Conservation (phyloP, 768 basidiomycete genomes). For the Lactarius hatsudake region DNA sequence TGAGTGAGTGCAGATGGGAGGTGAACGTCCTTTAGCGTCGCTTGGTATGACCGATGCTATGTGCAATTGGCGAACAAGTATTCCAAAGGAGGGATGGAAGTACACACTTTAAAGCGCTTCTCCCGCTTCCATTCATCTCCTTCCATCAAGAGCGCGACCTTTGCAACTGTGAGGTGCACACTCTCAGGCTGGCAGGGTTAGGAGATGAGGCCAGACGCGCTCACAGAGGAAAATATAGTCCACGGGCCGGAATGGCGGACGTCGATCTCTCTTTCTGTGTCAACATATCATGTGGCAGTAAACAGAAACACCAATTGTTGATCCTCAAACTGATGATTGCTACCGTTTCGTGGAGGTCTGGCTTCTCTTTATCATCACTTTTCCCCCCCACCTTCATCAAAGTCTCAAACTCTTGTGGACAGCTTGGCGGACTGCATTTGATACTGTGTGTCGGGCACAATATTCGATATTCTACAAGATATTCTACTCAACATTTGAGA, state of each 20-base stretch:
- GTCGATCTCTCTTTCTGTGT: too few species aligned
- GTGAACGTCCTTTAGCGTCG: conserved; percentile 66
- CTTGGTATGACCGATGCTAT: conserved; percentile 73
- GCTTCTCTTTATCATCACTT: too few species aligned
- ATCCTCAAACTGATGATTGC: too few species aligned
- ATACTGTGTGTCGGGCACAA: too few species aligned
- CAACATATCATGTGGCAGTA: too few species aligned
- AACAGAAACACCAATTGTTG: too few species aligned
- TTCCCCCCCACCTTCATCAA: too few species aligned
- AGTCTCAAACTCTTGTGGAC: too few species aligned
- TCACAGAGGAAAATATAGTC: not conserved
- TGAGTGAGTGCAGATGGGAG: conserved; percentile 60
- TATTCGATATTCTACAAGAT: too few species aligned
- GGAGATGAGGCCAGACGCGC: not conserved
- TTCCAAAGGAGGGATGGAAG: not conserved
- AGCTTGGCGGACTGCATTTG: too few species aligned
- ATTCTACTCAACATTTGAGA: too few species aligned
- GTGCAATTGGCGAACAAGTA: not conserved
- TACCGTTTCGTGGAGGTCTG: too few species aligned
- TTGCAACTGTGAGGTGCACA: not conserved
- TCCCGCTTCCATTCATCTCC: conserved; percentile 32
- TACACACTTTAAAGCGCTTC: conserved; percentile 52
- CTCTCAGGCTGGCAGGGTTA: not conserved
- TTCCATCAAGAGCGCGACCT: conserved; percentile 14
- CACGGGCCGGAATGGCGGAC: not conserved